phyloP scores from a whole-genome alignment of 257 asterid species.

The Parsonsia alboflavescens region DNA sequence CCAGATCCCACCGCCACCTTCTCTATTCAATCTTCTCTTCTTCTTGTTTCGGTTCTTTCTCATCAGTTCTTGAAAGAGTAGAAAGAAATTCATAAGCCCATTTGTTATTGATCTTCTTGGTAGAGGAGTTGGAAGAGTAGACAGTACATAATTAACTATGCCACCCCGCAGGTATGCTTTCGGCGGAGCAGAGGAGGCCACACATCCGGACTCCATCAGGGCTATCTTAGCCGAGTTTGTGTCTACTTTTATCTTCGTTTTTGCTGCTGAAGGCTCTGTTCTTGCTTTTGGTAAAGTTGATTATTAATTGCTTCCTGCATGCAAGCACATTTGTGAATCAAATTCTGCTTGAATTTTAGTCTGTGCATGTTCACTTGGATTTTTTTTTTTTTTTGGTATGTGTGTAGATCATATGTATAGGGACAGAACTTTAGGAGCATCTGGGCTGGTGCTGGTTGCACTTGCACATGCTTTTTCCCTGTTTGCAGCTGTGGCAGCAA shows the following conservation, averaged over 20 bases:
- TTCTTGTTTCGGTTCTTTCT: background rate
- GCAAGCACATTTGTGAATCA: background rate
- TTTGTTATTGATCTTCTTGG: too few species aligned
- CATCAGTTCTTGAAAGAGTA: too few species aligned
- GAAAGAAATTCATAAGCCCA: too few species aligned
- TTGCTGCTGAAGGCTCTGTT: conserved; percentile 83
- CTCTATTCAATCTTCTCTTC: background rate
- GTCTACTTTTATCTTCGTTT: conserved; percentile 83
- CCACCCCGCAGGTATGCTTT: conserved; percentile 70
- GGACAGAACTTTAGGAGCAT: conserved; percentile 45
- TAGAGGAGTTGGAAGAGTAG: too few species aligned
- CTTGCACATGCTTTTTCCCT: conserved; percentile 68
- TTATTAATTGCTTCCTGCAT: background rate
- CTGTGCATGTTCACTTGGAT: background rate
- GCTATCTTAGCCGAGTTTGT: conserved; percentile 82
- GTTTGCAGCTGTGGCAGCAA: conserved; percentile 79
- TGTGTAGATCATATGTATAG: conserved; percentile 54
- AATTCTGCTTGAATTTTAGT: background rate
- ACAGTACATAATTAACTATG: conserved; percentile 21
- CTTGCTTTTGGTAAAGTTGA: conserved; percentile 59
- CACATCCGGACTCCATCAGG: conserved; percentile 79
- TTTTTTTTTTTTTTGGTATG: too few species aligned
- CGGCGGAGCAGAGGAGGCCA: conserved; percentile 87
- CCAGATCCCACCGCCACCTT: background rate
- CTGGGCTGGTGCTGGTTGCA: conserved; percentile 52